A percentile compares a stretch with the other conserved stretches of the same genome.
Conservation (phyloP, 1,284 basidiomycete genomes). For the Rhodotorula sp. region DNA sequence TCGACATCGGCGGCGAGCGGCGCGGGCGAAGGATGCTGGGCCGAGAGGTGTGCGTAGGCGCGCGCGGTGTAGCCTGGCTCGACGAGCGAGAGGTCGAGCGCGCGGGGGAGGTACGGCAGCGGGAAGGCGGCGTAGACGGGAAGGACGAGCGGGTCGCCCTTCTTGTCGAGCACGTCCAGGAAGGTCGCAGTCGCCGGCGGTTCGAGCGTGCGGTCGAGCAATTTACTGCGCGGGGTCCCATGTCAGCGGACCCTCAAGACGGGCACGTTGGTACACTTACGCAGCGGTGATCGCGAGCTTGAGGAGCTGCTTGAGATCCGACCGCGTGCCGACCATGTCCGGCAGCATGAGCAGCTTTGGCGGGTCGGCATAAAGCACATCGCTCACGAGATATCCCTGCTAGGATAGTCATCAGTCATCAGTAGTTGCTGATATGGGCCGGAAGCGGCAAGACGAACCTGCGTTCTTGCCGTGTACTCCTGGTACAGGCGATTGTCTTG, state of each 20-base stretch:
- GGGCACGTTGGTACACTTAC: neutral
- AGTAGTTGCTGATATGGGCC: neutral
- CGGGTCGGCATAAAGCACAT: neutral
- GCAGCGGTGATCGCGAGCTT: neutral
- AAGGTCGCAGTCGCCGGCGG: neutral
- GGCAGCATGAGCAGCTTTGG: neutral
- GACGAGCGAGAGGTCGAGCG: slow-evolving; percentile 2
- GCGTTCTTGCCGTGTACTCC: too few species aligned
- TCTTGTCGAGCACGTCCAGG: neutral
- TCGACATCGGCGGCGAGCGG: too few species aligned
- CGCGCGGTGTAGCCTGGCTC: neutral
- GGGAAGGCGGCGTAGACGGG: slow-evolving; percentile 4
- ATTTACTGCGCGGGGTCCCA: neutral
- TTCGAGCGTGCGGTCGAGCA: neutral
- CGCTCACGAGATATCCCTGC: neutral
- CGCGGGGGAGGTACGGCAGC: slow-evolving; percentile 1
- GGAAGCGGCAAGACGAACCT: too few species aligned
- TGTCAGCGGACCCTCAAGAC: too few species aligned
- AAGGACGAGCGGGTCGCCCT: neutral
- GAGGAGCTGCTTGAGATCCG: slow-evolving; percentile 4
- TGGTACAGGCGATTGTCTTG: too few species aligned
- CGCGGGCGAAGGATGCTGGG: neutral
- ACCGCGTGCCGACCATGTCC: neutral
- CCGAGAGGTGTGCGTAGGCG: neutral
- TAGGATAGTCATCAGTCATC: too few species aligned